Base-by-base conservation (phyloP, 352 stramenopile genomes). In the Phytophthora meadii region DNA sequence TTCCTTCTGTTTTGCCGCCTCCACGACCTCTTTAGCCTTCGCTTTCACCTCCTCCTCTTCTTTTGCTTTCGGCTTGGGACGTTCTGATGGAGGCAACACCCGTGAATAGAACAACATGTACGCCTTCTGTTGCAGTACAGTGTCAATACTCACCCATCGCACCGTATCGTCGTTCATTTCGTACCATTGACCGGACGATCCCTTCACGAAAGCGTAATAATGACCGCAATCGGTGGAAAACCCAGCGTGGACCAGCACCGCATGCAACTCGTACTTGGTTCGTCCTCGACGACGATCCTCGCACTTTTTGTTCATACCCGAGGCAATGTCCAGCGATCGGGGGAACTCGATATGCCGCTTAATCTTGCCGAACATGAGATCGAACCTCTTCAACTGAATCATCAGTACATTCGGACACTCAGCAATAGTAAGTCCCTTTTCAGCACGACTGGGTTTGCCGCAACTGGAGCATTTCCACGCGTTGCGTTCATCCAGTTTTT, bases 61-160 rank as follows among this genome's bases (percentile, higher is more conserved):
- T 5, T 58, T 77, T 2, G 32, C 37, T 65, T 82, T 83, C 5
- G 70, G 51, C 25, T 80, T 76, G 5, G 57, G 61, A 28, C 69
- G 68, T 62, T 91, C 79, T 1, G 68, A 77, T 9, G 49, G 45
- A 12, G 82, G 80, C 48, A 92, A 67, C 52, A 90, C 76, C 5
- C 88, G 80, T 53, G 85, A 89, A 71, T 97, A 97, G 66, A 97
- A 97, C 1, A 97, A 79, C 81, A 97, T 93, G 73, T 97, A 97
- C 27, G 89, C 90, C 56, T 93, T 92, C 40, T 97, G 89, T 49
- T 90, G 76, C 34, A 97, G 73, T 53, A 95, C 90, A 5, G 82
- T 95, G 32, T 95, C 82, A n/a, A 93, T 2, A 49, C 84, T 92
- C 15, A 97, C 90, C 82, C 92, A 93, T 30, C 87, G 78, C 22